Evolutionary conservation across 129 eudicot species (phyloP).

Genomic region (Tanacetum coccineum): DNA sequence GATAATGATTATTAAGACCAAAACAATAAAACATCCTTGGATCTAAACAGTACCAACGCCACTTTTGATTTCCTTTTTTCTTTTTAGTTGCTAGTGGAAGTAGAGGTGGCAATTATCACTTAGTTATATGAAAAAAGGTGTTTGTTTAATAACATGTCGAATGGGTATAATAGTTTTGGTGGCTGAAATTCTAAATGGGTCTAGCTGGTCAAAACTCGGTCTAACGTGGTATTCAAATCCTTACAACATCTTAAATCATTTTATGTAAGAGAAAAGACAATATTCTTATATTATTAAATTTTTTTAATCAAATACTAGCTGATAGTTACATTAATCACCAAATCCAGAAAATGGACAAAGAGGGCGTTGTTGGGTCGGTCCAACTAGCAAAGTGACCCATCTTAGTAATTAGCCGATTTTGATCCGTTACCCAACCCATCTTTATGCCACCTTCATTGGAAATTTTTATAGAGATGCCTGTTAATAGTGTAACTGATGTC

Average conservation of each 20-base stretch:
- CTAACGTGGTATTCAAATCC: neutral
- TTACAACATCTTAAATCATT: neutral
- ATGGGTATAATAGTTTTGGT: neutral
- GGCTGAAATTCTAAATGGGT: too few relatives aligned
- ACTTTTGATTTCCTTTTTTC: slow-evolving; percentile 1
- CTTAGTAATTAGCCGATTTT: neutral
- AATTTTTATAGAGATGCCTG: neutral
- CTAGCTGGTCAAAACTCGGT: too few relatives aligned
- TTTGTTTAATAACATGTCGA: neutral
- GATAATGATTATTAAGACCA: too few relatives aligned
- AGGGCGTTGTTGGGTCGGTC: too few relatives aligned
- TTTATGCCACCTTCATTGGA: neutral
- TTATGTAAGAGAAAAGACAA: too few relatives aligned
- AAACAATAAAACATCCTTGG: too few relatives aligned
- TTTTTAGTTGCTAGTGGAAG: slow-evolving; percentile 14
- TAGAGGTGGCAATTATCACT: neutral
- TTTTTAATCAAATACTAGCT: neutral
- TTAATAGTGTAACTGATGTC: neutral
- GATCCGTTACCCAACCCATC: neutral
- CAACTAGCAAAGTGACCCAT: neutral
- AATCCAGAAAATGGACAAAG: too few relatives aligned
- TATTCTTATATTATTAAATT: neutral
- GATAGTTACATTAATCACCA: too few relatives aligned
- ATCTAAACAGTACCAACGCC: too few relatives aligned
- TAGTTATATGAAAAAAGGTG: neutral